Evolutionary conservation across 108 stramenopile species (phyloP).

Genomic region (Bacterosira constricta): DNA sequence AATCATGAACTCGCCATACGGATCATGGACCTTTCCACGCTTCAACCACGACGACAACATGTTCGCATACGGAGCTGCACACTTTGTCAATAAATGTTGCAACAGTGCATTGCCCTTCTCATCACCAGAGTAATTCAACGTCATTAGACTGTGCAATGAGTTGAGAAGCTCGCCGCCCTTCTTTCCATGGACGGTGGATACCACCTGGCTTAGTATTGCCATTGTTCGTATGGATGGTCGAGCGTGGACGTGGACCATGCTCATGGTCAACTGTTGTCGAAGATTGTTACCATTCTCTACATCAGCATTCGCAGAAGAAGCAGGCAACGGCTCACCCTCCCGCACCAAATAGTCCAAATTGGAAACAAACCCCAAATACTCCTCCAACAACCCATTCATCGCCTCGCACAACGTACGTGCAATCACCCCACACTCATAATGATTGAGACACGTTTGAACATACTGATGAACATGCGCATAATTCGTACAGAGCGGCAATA

Average conservation of each 20-base stretch:
- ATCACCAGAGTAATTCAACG: slow-evolving; percentile 63
- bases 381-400: slow-evolving; percentile 68
- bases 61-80: slow-evolving; percentile 82
- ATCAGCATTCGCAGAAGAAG: too few species aligned
- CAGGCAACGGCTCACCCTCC: slow-evolving; percentile 13
- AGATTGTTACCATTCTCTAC: neutral
- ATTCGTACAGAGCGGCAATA: slow-evolving; percentile 77
- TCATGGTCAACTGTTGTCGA: slow-evolving; percentile 62
- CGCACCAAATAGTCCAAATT: slow-evolving; percentile 67
- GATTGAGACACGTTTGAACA: slow-evolving; percentile 49
- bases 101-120: slow-evolving; percentile 62
- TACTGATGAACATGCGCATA: slow-evolving; percentile 75
- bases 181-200: slow-evolving; percentile 42
- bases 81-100: slow-evolving; percentile 59
- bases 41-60: slow-evolving; percentile 89
- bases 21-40: slow-evolving; percentile 81
- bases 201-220: slow-evolving; percentile 65
- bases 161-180: slow-evolving; percentile 90
- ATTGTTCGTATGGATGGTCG: slow-evolving; percentile 78
- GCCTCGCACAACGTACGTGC: slow-evolving; percentile 89
- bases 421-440: slow-evolving; percentile 86
- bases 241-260: slow-evolving; percentile 72
- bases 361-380: slow-evolving; percentile 77
- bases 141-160: slow-evolving; percentile 50
- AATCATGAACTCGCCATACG: slow-evolving; percentile 94